These are phyloP conservation scores for Hygrophila difformis DNA, from an alignment of 257 asterid species.

Conservation along the genomic window DNA sequence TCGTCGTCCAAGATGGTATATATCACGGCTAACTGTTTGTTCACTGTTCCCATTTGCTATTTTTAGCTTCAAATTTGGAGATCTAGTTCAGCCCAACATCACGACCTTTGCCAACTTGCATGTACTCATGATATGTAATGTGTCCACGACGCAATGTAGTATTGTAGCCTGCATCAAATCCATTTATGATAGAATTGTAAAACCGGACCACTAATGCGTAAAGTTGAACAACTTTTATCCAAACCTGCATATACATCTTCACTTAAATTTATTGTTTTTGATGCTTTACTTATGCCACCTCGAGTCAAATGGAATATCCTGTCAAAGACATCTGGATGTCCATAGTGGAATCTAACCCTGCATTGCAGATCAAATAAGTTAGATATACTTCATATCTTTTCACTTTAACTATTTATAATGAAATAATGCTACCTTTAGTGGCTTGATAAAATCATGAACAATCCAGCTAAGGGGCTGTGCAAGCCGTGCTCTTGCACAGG, in stretches of 20 bases:
- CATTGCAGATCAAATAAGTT: constrained; percentile 7
- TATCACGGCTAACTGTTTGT: constrained; percentile 87
- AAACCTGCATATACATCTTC: constrained; percentile 92
- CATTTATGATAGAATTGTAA: constrained; percentile 5
- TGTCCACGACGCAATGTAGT: constrained; percentile 74
- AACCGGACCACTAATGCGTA: constrained; percentile 3
- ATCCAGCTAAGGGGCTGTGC: too few relatives aligned
- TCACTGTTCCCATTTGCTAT: constrained; percentile 93
- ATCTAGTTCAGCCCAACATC: constrained; percentile 95
- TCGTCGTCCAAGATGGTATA: constrained; percentile 79
- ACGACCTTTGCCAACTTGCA: constrained; percentile 98
- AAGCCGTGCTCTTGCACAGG: too few relatives aligned
- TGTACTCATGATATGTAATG: constrained; percentile 76
- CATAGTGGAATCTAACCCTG: constrained; percentile 97
- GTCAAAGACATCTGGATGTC: constrained; percentile 97
- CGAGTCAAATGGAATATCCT: constrained; percentile 86
- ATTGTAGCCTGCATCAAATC: constrained; percentile 72
- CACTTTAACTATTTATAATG: too few relatives aligned
- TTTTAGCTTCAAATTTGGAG: constrained; percentile 90
- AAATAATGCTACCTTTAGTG: background rate
- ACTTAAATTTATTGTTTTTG: constrained; percentile 85
- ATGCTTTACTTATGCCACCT: constrained; percentile 99
- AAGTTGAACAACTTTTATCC: background rate
- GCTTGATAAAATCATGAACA: background rate
- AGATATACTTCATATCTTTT: background rate